phyloP scores from a whole-genome alignment of 75 land plant species.

The Sequoia sempervirens region DNA sequence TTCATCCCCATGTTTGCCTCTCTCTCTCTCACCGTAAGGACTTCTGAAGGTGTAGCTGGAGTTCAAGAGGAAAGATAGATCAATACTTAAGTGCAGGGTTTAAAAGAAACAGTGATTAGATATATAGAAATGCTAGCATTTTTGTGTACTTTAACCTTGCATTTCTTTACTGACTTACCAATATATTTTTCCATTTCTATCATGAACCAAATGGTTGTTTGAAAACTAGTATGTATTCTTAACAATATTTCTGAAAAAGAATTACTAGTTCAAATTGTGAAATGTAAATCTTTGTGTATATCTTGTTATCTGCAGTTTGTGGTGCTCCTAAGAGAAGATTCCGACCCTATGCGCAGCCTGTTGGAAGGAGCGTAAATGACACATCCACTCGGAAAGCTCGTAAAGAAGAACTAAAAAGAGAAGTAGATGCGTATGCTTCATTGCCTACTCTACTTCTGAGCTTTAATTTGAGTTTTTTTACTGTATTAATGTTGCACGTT shows the following conservation, averaged over 20 bases:
- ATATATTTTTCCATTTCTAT: background rate
- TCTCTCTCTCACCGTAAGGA: background rate
- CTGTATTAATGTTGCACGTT: background rate
- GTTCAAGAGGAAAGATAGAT: background rate
- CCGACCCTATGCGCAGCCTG: slow-evolving; percentile 63
- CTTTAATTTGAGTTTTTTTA: background rate
- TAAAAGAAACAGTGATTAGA: background rate
- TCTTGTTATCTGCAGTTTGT: slow-evolving; percentile 58
- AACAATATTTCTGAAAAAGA: background rate
- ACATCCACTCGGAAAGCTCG: slow-evolving; percentile 72
- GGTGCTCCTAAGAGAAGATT: slow-evolving; percentile 91
- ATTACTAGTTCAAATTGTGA: background rate
- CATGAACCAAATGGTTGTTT: background rate
- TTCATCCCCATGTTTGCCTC: background rate
- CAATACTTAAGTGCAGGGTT: background rate
- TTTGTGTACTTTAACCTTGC: background rate
- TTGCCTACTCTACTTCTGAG: background rate
- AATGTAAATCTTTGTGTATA: slow-evolving; percentile 1
- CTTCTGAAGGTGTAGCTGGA: background rate
- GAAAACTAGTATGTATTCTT: background rate
- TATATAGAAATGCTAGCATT: background rate
- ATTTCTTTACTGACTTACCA: background rate
- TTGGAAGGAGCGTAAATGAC: slow-evolving; percentile 61
- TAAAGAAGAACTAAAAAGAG: slow-evolving; percentile 69
- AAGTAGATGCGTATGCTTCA: slow-evolving; percentile 68